Base-by-base conservation (phyloP, 2,329 filamentous ascomycete species). In the Gnomoniopsis sp. region DNA sequence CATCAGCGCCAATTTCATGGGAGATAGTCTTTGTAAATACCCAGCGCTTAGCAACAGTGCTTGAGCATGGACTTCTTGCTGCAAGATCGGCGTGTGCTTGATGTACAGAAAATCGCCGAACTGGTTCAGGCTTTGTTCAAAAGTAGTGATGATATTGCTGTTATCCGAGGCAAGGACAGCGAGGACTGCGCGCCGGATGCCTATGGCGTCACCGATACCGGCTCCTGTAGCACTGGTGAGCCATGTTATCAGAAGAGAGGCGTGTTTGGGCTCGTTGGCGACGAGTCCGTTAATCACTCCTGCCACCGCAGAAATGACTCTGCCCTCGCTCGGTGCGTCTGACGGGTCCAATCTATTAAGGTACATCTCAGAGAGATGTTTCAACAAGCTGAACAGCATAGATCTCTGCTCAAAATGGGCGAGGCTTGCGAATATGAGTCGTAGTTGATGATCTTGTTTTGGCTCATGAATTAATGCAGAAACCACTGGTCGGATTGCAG, bases 91-190 rank as follows among this genome's bases (percentile, higher is more conserved):
- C 0, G 89, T 85, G 72, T 98, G 92, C 59, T 86, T 89, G 65
- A 98, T 91, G 67, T 92, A 96, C 12, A 98, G 77, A 52, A 89
- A 85, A 66, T 97, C 93, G 1, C 91, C 90, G 71, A 98, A 96
- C 51, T 88, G 84, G 43, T 77, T 78, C 51, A 96, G 75, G 51
- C 81, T 84, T 67, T 86, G 90, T 66, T 92, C 85, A 57, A 93
- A 70, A 38, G 90, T 75, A 0, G 70, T 75, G 6, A 79, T 74
- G 2, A 91, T 73, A 21, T 73, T 74, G 1, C 79, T 78, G 60
- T 75, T 81, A 49, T 80, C 77, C 43, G 79, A 71, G 12, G 80
- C 77, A 21, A 90, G 69, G 10, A 80, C 79, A 26, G 83, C 82
- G 44, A 91, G 63, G 11, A 86, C 80, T 19, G 88, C 87, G 62